These are phyloP conservation scores for Talaromyces pinophilus DNA, from an alignment of 2,329 filamentous ascomycete genomes.

Conservation along the genomic window DNA sequence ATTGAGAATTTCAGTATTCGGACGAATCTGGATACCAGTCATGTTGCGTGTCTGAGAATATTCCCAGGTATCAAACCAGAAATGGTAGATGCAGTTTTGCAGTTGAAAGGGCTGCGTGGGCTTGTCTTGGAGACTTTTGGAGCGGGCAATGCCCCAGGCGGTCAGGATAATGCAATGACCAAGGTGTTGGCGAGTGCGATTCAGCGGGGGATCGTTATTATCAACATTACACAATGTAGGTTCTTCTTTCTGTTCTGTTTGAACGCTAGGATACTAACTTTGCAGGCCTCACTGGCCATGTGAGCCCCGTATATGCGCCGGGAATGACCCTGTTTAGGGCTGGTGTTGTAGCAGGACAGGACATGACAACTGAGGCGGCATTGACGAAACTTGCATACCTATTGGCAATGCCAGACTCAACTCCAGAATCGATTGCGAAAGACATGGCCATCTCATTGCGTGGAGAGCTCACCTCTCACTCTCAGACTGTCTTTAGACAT, in stretches of 20 bases:
- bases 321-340: constrained; percentile 76
- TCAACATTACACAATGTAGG: constrained; percentile 89
- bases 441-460: constrained; percentile 74
- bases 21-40: constrained; percentile 76
- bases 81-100: constrained; percentile 84
- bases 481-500: constrained; percentile 73
- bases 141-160: constrained; percentile 85
- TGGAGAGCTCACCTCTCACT: constrained; percentile 80
- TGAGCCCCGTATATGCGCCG: constrained; percentile 75
- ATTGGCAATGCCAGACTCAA: constrained; percentile 67
- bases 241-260: constrained; percentile 24
- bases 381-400: constrained; percentile 89
- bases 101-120: constrained; percentile 73
- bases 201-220: constrained; percentile 76
- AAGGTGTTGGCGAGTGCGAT: constrained; percentile 76
- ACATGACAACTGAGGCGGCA: constrained; percentile 86
- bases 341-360: constrained; percentile 85
- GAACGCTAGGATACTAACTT: not conserved
- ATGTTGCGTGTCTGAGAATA: constrained; percentile 84
- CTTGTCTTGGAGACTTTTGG: constrained; percentile 90
- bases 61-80: constrained; percentile 93
- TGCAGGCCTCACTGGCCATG: constrained; percentile 63
- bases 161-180: constrained; percentile 75
- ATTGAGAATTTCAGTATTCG: constrained; percentile 75
- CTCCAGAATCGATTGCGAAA: constrained; percentile 64